A percentile compares a stretch with the other conserved stretches of the same genome.
phyloP scores from a whole-genome alignment of 2,329 filamentous ascomycete genomes.

The Aureobasidium sp. region DNA sequence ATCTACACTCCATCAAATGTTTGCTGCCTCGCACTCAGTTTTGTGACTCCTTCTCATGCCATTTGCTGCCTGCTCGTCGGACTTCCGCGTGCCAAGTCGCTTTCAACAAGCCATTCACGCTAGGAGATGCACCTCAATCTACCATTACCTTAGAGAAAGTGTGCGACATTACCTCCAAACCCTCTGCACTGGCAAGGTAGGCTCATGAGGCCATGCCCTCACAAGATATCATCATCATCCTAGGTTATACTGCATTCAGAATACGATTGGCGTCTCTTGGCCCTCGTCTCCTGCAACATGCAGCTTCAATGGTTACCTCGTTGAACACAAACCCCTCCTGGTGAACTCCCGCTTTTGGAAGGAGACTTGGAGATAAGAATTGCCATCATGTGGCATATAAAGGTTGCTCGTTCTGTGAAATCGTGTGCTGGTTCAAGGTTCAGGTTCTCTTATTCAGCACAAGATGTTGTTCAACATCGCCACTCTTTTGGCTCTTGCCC shows the following conservation, averaged over 20 bases:
- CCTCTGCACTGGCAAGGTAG: background rate
- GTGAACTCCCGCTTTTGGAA: conserved; percentile 3
- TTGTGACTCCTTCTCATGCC: background rate
- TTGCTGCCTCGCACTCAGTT: background rate
- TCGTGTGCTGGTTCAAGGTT: background rate
- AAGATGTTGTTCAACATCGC: conserved; percentile 3
- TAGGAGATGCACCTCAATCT: conserved; percentile 10
- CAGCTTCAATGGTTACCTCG: conserved; percentile 6
- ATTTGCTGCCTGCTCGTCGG: background rate
- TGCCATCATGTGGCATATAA: background rate
- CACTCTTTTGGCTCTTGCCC: conserved; percentile 13
- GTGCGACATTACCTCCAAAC: background rate
- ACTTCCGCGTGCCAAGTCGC: conserved; percentile 9
- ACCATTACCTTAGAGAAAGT: background rate
- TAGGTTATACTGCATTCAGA: background rate
- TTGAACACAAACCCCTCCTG: conserved; percentile 9
- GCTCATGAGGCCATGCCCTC: background rate
- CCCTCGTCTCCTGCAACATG: conserved; percentile 11
- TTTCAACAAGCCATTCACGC: background rate
- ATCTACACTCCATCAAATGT: conserved; percentile 9
- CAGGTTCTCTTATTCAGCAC: background rate
- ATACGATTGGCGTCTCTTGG: conserved; percentile 10
- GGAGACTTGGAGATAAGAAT: conserved; percentile 10
- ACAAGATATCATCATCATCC: background rate
- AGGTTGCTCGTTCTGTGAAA: no score